Conservation (phyloP, 164 flowering plant species). For the Vitis amurensis region DNA sequence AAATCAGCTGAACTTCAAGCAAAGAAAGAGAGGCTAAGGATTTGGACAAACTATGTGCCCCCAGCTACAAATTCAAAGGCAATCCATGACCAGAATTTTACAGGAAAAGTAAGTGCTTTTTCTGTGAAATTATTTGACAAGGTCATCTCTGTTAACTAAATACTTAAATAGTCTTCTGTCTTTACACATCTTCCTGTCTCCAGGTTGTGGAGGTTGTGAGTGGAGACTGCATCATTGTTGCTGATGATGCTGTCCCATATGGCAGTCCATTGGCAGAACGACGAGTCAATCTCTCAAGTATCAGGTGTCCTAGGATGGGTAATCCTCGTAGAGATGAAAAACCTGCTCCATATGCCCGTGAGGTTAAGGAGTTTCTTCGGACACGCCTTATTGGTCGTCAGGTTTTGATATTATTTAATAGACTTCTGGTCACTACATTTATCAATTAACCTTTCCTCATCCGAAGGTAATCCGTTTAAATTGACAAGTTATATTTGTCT, state of each 20-base stretch:
- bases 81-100: conserved; percentile 87
- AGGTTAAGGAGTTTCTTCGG: conserved; percentile 85
- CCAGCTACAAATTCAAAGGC: conserved; percentile 91
- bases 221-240: conserved; percentile 92
- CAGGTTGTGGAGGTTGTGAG: conserved; percentile 99
- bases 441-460: neutral
- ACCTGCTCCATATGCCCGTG: conserved; percentile 91
- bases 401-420: conserved; percentile 31
- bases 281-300: conserved; percentile 92
- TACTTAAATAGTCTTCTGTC: neutral
- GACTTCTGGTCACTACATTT: no score
- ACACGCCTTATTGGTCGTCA: conserved; percentile 83
- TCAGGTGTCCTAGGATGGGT: conserved; percentile 84
- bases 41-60: conserved; percentile 89
- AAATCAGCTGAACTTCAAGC: conserved; percentile 87
- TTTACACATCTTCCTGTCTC: neutral
- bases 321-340: conserved; percentile 90
- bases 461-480: neutral
- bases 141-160: neutral
- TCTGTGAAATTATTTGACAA: neutral
- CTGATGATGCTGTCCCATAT: conserved; percentile 85
- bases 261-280: conserved; percentile 92
- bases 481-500: conserved; percentile 2
- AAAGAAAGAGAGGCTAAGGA: conserved; percentile 69
- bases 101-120: conserved; percentile 66